phyloP scores from a whole-genome alignment of 106 monocot species.

The Phalaenopsis aphrodite region DNA sequence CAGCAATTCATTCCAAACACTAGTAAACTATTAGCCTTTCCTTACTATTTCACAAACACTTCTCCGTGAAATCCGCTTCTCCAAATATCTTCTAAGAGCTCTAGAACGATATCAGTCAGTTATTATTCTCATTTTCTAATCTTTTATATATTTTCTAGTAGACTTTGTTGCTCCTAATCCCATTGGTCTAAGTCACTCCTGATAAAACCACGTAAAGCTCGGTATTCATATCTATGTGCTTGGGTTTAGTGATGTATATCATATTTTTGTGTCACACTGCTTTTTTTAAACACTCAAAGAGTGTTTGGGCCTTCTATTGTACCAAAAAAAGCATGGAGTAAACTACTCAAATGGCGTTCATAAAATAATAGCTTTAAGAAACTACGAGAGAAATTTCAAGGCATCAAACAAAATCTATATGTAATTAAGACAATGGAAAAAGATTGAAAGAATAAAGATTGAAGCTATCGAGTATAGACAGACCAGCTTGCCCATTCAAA shows the following conservation, averaged over 20 bases:
- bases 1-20: too few relatives aligned
- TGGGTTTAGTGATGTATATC: neutral
- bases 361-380: neutral
- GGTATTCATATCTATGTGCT: neutral
- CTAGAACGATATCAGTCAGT: neutral
- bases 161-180: neutral
- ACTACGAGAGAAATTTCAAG: neutral
- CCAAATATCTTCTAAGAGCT: too few relatives aligned
- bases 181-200: neutral
- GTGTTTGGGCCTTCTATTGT: neutral
- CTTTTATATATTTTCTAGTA: neutral
- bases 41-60: too few relatives aligned
- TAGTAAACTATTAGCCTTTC: too few relatives aligned
- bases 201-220: neutral
- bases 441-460: neutral
- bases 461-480: constrained; percentile 9
- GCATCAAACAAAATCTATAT: neutral
- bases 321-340: neutral
- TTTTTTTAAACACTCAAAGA: neutral
- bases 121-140: neutral
- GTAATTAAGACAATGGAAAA: neutral
- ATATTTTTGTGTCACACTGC: neutral
- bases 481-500: constrained; percentile 83
- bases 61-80: too few relatives aligned
- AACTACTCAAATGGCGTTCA: neutral